Conservation (phyloP, 129 eudicot genomes). For the Solidago caesia region DNA sequence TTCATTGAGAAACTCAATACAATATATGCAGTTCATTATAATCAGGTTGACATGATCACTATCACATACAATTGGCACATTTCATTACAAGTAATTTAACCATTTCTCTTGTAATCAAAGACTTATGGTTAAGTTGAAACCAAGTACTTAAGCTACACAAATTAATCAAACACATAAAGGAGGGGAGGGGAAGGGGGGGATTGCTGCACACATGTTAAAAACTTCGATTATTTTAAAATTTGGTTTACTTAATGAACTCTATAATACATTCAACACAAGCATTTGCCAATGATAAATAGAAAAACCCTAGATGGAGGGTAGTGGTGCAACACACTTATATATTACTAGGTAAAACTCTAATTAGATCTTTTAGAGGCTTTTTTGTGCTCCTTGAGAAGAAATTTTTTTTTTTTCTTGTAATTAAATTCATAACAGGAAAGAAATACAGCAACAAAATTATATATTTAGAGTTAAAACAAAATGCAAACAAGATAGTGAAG, state of each 20-base stretch:
- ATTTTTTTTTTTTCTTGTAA: too few species aligned
- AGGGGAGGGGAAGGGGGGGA: not conserved
- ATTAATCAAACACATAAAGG: too few species aligned
- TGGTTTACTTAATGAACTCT: constrained; percentile 1
- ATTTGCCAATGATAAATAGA: not conserved
- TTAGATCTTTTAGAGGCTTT: not conserved
- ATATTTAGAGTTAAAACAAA: not conserved
- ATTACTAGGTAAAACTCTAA: not conserved
- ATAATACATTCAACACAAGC: not conserved
- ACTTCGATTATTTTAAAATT: not conserved
- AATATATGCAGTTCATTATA: not conserved
- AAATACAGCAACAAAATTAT: not conserved
- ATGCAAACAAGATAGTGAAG: not conserved
- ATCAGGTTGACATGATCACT: too few species aligned
- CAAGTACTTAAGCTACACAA: not conserved
- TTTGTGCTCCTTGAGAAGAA: too few species aligned
- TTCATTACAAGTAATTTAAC: too few species aligned
- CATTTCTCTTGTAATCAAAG: too few species aligned
- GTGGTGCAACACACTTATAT: not conserved
- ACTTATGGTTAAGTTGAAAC: not conserved
- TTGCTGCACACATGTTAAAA: not conserved
- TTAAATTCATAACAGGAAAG: not conserved
- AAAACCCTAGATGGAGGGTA: constrained; percentile 10
- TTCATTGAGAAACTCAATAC: not conserved
- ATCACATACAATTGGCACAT: too few species aligned